Evolutionary conservation across 2,329 filamentous ascomycete genomes (phyloP), one percentile per base, ranked within the genome.

Genomic region (Thelonectria blattea): DNA sequence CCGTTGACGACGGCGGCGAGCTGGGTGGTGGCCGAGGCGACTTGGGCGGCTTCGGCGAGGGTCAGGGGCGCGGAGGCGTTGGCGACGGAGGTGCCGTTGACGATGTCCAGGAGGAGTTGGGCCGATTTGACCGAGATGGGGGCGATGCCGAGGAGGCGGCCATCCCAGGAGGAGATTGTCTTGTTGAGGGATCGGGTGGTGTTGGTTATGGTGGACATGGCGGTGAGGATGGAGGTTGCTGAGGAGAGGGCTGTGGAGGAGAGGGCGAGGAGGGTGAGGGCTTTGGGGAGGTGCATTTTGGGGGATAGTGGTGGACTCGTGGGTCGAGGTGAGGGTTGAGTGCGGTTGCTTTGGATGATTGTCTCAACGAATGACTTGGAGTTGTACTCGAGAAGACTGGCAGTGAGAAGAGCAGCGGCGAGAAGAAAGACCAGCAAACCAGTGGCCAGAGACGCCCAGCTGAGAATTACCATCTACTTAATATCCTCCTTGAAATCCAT

Each of bases 61-160:
- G 74, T 73, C 51, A 84, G 74, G 11, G 70, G 61, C n/a, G 64
- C 73, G 9, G 79, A 80, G 0, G 65, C 51, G 11, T 75, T 50
- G 63, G 80, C 80, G 2, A 69, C 68, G 18, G 68, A 58, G 27
- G 75, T 78, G 56, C 78, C 78, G 30, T 73, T 60, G 42, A 79
- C 74, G 63, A 82, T 78, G 52, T 74, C 69, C 12, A 63, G 20
- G 27, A 83, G 75, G 2, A 83, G 76, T 10, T 64, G 57, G 7
- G 74, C 68, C 5, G 78, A 79, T 55, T 77, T 68, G 53, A 69
- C 52, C 51, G 78, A 69, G 63, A 84, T 81, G 58, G 78, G 76
- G 1, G 81, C 48, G 0, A 75, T 73, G 41, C 74, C 73, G 12
- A 80, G 60, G 3, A 79, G 63, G 48, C 71, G 71, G 61, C 79